Percentiles rank a stretch among this genome's conserved stretches.
phyloP scores from a whole-genome alignment of 768 basidiomycete species.

The Grammothele lineata region DNA sequence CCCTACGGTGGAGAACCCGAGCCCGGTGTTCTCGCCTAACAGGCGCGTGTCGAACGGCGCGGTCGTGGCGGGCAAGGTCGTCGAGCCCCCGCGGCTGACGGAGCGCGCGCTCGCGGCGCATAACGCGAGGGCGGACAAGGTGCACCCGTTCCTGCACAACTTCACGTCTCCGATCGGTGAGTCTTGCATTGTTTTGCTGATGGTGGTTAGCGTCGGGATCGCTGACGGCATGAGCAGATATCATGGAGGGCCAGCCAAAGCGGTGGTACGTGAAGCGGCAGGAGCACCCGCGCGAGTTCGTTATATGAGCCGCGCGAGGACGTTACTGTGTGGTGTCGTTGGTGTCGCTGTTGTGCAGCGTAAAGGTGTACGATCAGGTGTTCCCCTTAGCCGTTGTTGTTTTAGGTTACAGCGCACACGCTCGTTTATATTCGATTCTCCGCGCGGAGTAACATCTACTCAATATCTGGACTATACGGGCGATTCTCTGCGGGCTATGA shows the following conservation, averaged over 20 bases:
- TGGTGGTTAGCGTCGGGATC: neutral
- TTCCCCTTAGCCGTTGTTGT: too few species aligned
- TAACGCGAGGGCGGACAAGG: constrained; percentile 28
- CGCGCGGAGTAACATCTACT: too few species aligned
- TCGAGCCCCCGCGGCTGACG: constrained; percentile 25
- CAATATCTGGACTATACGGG: too few species aligned
- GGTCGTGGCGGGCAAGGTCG: constrained; percentile 18
- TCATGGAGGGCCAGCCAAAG: constrained; percentile 12
- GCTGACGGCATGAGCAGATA: constrained; percentile 1
- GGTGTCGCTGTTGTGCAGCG: too few species aligned
- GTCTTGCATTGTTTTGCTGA: constrained; percentile 9
- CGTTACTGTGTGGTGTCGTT: too few species aligned
- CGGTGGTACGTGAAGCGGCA: constrained; percentile 12
- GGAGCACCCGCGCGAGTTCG: neutral
- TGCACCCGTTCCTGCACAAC: constrained; percentile 51
- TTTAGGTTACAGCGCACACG: too few species aligned
- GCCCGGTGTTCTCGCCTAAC: constrained; percentile 22
- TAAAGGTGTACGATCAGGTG: too few species aligned
- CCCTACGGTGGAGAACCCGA: neutral
- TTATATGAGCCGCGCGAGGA: too few species aligned
- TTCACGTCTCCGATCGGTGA: constrained; percentile 71
- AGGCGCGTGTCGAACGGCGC: constrained; percentile 20
- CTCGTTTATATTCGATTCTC: too few species aligned
- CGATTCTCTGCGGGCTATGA: too few species aligned
- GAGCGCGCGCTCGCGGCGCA: constrained; percentile 43